A percentile compares a stretch with the other conserved stretches of the same genome.
Conservation (phyloP, 148 eudicot species). For the Nepenthes gracilis region DNA sequence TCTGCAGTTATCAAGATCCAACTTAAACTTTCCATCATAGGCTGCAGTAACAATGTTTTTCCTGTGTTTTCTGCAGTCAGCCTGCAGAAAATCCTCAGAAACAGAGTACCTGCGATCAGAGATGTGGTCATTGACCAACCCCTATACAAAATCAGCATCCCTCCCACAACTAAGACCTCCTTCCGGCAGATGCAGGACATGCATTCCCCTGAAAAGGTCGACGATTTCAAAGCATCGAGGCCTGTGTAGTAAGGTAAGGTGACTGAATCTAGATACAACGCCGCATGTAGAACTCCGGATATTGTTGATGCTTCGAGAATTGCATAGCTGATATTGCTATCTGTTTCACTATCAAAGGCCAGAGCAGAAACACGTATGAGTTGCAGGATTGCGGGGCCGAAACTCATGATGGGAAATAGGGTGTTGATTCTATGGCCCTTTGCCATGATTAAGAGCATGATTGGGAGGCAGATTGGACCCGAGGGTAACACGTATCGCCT, state of each 20-base stretch:
- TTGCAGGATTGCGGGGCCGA: constrained; percentile 38
- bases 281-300: constrained; percentile 39
- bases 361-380: constrained; percentile 37
- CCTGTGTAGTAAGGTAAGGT: constrained; percentile 51
- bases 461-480: constrained; percentile 37
- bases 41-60: constrained; percentile 12
- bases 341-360: constrained; percentile 16
- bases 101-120: constrained; percentile 22
- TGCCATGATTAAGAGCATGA: constrained; percentile 26
- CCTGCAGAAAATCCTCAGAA: constrained; percentile 26
- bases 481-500: constrained; percentile 38
- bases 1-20: constrained; percentile 33
- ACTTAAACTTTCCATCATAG: constrained; percentile 19
- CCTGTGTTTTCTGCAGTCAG: constrained; percentile 14
- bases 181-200: constrained; percentile 37
- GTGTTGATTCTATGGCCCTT: constrained; percentile 38
- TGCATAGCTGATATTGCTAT: constrained; percentile 29
- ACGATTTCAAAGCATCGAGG: constrained; percentile 30
- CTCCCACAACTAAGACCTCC: constrained; percentile 25
- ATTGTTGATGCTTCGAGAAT: constrained; percentile 38
- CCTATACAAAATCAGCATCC: constrained; percentile 23
- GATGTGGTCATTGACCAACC: constrained; percentile 42
- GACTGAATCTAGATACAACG: constrained; percentile 34
- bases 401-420: constrained; percentile 17
- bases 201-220: constrained; percentile 43